Conservation (phyloP, 2,329 filamentous ascomycete genomes). For the Bimuria novae-zelandiae region DNA sequence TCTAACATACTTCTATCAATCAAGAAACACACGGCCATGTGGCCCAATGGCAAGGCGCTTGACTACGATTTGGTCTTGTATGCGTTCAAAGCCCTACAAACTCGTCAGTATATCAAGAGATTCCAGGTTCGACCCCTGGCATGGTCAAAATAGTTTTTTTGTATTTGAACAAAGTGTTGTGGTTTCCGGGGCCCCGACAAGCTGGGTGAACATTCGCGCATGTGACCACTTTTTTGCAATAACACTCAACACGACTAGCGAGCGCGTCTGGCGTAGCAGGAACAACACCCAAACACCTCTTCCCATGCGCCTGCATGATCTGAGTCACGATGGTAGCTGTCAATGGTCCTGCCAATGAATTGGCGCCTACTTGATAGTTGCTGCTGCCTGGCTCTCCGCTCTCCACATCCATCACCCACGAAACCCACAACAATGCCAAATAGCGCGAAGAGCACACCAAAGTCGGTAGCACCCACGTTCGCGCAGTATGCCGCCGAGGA, state of each 20-base stretch:
- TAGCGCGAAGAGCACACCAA: not conserved
- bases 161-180: not conserved
- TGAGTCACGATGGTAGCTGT: not conserved
- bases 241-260: not conserved
- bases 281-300: not conserved
- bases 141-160: not conserved
- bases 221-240: not conserved
- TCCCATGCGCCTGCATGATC: not conserved
- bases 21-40: conserved; percentile 25
- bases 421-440: not conserved
- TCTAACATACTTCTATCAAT: not conserved
- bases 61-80: conserved; percentile 52
- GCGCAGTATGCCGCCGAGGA: conserved; percentile 36
- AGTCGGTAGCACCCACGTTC: conserved; percentile 20
- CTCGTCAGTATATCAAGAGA: conserved; percentile 4
- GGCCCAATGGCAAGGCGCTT: conserved; percentile 64
- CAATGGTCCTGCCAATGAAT: not conserved
- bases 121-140: conserved; percentile 10
- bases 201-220: not conserved
- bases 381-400: conserved; percentile 1
- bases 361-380: conserved; percentile 4
- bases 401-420: not conserved
- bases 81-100: no score
- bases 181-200: not conserved
- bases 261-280: not conserved